Evolutionary conservation across 352 stramenopile genomes (phyloP).

Genomic region (Globisporangium orthogonon): DNA sequence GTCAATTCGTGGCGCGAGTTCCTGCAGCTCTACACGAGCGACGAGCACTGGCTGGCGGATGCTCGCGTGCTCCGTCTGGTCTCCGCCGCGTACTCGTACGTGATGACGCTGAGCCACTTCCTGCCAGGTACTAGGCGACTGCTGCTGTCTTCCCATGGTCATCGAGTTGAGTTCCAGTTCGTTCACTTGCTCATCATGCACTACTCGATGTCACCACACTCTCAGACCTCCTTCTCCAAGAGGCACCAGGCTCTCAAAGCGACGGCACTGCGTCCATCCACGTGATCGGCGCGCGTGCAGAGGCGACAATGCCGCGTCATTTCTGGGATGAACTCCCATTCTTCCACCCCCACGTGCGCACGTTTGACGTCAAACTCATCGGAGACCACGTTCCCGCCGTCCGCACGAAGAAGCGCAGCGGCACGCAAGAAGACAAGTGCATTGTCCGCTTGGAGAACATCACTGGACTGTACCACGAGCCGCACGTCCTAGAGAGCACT

Average conservation of each 20-base stretch:
- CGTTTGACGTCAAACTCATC: conserved; percentile 48
- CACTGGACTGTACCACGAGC: conserved; percentile 48
- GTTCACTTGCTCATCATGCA: too few species aligned
- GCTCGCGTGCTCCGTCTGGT: conserved; percentile 32
- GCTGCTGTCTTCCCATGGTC: not conserved
- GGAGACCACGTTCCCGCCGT: conserved; percentile 55
- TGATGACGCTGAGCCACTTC: conserved; percentile 53
- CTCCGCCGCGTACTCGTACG: conserved; percentile 65
- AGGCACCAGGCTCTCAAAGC: conserved; percentile 12
- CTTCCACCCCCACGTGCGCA: conserved; percentile 20
- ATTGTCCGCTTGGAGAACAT: conserved; percentile 35
- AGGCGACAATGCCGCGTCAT: conserved; percentile 68
- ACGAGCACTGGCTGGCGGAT: conserved; percentile 26
- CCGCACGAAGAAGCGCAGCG: conserved; percentile 13
- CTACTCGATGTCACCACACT: not conserved
- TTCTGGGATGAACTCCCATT: conserved; percentile 57
- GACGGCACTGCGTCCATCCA: conserved; percentile 23
- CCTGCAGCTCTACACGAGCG: conserved; percentile 29
- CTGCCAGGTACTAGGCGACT: conserved; percentile 17
- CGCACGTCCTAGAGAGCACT: conserved; percentile 13
- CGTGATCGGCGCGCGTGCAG: conserved; percentile 59
- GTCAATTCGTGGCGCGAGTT: conserved; percentile 35
- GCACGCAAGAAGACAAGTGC: conserved; percentile 2
- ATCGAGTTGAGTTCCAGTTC: not conserved
- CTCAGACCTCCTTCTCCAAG: not conserved